These are phyloP conservation scores for Balamuthia mandrillaris DNA, from an alignment of 208 protist species.

Conservation along the genomic window DNA sequence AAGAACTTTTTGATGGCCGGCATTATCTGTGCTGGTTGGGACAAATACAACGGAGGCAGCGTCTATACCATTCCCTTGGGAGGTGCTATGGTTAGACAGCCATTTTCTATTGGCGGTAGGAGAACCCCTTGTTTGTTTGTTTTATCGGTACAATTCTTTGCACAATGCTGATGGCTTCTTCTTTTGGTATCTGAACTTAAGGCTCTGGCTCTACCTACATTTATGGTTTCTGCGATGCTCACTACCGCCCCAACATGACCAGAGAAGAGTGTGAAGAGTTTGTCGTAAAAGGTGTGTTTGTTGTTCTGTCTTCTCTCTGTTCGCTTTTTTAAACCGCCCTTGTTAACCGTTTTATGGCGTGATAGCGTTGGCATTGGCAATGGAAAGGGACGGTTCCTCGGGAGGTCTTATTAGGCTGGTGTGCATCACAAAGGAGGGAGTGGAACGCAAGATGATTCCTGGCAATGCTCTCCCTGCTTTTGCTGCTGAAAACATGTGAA, in stretches of 20 bases:
- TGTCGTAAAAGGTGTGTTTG: constrained; percentile 70
- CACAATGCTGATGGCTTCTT: neutral
- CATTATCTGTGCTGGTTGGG: constrained; percentile 96
- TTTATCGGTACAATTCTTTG: constrained; percentile 42
- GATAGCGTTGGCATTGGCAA: constrained; percentile 94
- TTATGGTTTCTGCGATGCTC: constrained; percentile 95
- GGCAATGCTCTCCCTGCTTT: constrained; percentile 45
- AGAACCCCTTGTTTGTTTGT: neutral
- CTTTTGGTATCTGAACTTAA: neutral
- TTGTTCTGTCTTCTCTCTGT: neutral
- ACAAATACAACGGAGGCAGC: constrained; percentile 89
- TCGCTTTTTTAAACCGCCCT: neutral
- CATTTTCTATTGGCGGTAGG: constrained; percentile 87
- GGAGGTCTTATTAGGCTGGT: constrained; percentile 94
- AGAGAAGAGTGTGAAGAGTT: constrained; percentile 92
- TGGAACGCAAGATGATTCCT: constrained; percentile 63
- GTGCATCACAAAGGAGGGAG: constrained; percentile 76
- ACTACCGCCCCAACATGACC: constrained; percentile 93
- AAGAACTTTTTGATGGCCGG: constrained; percentile 86
- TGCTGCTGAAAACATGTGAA: too few species aligned
- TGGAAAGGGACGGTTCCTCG: constrained; percentile 95
- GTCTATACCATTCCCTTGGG: constrained; percentile 95
- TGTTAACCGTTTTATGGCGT: constrained; percentile 36
- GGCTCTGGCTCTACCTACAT: constrained; percentile 95
- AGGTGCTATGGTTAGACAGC: constrained; percentile 86